phyloP scores from a whole-genome alignment of 2,329 filamentous ascomycete genomes.

The Myriangium duriaei region DNA sequence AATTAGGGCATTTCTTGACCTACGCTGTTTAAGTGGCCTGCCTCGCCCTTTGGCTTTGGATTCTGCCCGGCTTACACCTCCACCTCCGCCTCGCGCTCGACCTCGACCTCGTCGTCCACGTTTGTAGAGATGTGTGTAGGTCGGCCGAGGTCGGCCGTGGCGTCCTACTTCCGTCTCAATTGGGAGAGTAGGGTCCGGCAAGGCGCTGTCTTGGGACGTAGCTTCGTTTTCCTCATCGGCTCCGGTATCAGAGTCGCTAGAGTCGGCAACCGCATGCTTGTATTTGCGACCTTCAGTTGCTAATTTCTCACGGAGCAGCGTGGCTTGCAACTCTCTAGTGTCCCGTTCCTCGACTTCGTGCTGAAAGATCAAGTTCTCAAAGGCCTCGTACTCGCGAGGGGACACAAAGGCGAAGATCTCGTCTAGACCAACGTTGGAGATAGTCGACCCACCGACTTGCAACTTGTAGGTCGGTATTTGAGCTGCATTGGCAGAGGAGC shows the following conservation, averaged over 20 bases:
- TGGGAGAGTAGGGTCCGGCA: too few relatives aligned
- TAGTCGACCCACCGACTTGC: constrained; percentile 16
- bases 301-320: background rate
- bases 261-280: background rate
- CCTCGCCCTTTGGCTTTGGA: too few relatives aligned
- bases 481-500: constrained; percentile 13
- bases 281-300: background rate
- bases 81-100: too few relatives aligned
- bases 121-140: constrained; percentile 18
- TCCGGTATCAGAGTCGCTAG: background rate
- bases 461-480: constrained; percentile 17
- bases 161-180: background rate
- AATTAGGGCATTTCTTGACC: background rate
- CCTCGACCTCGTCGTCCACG: constrained; percentile 7
- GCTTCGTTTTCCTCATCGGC: background rate
- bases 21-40: background rate
- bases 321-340: background rate
- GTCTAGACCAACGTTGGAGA: constrained; percentile 18
- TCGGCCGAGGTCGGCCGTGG: constrained; percentile 21
- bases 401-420: constrained; percentile 24
- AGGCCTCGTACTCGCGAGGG: constrained; percentile 22
- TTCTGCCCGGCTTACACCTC: too few relatives aligned
- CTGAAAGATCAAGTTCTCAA: constrained; percentile 21
- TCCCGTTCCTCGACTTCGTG: constrained; percentile 16
- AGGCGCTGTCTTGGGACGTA: too few relatives aligned